Base-by-base conservation (phyloP, 345 rosid genomes). In the Stellera chamaejasme region DNA sequence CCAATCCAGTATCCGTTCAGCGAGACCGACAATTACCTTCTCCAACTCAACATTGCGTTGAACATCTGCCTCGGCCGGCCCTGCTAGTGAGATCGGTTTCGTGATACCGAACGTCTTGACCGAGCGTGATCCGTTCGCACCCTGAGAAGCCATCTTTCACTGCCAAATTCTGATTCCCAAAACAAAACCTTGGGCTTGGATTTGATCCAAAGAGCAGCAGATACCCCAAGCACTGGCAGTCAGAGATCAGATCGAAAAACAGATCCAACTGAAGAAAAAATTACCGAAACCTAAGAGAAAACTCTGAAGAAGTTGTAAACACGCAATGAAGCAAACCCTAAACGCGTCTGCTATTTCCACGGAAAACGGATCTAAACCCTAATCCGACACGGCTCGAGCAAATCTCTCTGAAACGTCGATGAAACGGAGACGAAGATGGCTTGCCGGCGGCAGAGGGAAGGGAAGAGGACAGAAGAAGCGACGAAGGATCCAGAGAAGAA, bases 21-120 rank as follows among this genome's bases (percentile, higher is more conserved):
- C 43, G 15, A 57, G 23, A 55, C 6, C 26, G 6, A 74, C 52
- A 57, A 9, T 52, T 43, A 70, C 97, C 88, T 82, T 82, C 68
- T 84, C 88, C 23, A 91, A 76, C 66, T 83, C 85, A 1, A 54
- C 39, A 68, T 73, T 85, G 36, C 86, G 81, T 66, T 71, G 90
- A 14, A 70, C 16, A 85, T 91, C 96, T 32, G 73, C 81, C n/a
- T 83, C 71, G 0, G 78, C 74, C 23, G 98, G 98, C 49, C 85
- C 95, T 23, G 88, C 75, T 53, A 82, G 58, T 16, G 98, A 91
- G 54, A 91, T 83, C 23, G 96, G 95, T 60, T 88, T 79, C 62
- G 87, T 85, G 43, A 85, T 88, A 48, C 92, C 96, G 53, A 43
- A 77, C 27, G 71, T 79, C 56, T 69, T 76, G 62, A 63, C 61